Conservation (phyloP, 164 flowering plant species). For the Hamamelis virginiana region DNA sequence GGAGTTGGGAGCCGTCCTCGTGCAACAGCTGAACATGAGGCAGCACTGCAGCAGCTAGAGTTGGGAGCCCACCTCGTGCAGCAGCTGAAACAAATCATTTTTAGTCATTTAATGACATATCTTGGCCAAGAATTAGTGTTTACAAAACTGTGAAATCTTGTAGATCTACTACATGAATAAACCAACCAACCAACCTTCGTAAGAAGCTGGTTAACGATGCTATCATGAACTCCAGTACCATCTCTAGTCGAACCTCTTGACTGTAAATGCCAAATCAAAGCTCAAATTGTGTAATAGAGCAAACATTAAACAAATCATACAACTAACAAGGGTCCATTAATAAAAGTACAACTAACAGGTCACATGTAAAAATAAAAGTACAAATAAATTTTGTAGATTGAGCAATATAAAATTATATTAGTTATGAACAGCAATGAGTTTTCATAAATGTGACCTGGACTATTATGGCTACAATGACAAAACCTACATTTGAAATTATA, state of each 20-base stretch:
- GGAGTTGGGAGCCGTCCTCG: too few species aligned
- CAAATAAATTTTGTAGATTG: too few species aligned
- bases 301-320: too few species aligned
- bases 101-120: slow-evolving; percentile 5
- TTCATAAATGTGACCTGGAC: too few species aligned
- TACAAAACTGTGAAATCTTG: not conserved
- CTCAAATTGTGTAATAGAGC: not conserved
- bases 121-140: not conserved
- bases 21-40: too few species aligned
- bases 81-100: slow-evolving; percentile 13
- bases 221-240: slow-evolving; percentile 77
- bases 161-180: not conserved
- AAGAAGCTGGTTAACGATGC: slow-evolving; percentile 75
- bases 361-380: not conserved
- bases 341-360: not conserved
- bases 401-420: too few species aligned
- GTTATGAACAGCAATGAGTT: too few species aligned
- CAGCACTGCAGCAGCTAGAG: too few species aligned
- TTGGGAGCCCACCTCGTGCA: too few species aligned
- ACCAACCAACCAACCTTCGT: too few species aligned
- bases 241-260: slow-evolving; percentile 82
- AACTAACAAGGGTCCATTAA: too few species aligned
- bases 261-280: slow-evolving; percentile 29
- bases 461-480: not conserved
- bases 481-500: not conserved